Percentiles rank a stretch among this genome's conserved stretches.
Evolutionary conservation across 495 filamentous ascomycete genomes (phyloP).

Genomic region (Evansstolkia leycettana): DNA sequence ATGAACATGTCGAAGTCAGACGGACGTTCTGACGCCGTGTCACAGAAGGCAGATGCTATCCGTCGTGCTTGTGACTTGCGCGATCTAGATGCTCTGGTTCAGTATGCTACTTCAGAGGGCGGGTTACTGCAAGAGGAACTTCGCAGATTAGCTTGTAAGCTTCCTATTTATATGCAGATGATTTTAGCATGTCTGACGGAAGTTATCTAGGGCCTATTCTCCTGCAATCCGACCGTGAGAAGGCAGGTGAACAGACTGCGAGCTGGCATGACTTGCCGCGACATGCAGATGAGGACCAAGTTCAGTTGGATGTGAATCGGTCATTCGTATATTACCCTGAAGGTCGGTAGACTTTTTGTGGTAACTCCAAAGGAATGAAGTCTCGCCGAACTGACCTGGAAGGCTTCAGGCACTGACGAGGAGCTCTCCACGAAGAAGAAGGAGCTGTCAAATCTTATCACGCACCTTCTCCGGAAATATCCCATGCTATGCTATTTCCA

Average conservation of each 20-base stretch:
- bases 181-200: not conserved
- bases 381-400: conserved; percentile 3
- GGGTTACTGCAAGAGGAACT: conserved; percentile 75
- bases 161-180: conserved; percentile 3
- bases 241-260: conserved; percentile 10
- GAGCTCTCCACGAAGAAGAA: conserved; percentile 53
- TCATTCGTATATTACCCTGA: conserved; percentile 96
- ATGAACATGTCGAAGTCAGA: not conserved
- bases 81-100: conserved; percentile 50
- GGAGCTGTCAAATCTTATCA: conserved; percentile 66
- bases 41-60: conserved; percentile 37
- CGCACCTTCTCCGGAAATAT: conserved; percentile 59
- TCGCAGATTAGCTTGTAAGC: conserved; percentile 76
- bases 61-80: conserved; percentile 51
- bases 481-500: conserved; percentile 94
- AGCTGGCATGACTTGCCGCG: conserved; percentile 44
- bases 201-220: conserved; percentile 59
- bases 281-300: conserved; percentile 80
- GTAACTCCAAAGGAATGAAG: not conserved
- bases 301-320: conserved; percentile 81
- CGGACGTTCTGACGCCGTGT: not conserved
- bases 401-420: conserved; percentile 28
- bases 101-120: conserved; percentile 55
- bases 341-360: conserved; percentile 32
- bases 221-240: conserved; percentile 40